Conservation (phyloP, 352 stramenopile species). For the Pythium phragmitis region DNA sequence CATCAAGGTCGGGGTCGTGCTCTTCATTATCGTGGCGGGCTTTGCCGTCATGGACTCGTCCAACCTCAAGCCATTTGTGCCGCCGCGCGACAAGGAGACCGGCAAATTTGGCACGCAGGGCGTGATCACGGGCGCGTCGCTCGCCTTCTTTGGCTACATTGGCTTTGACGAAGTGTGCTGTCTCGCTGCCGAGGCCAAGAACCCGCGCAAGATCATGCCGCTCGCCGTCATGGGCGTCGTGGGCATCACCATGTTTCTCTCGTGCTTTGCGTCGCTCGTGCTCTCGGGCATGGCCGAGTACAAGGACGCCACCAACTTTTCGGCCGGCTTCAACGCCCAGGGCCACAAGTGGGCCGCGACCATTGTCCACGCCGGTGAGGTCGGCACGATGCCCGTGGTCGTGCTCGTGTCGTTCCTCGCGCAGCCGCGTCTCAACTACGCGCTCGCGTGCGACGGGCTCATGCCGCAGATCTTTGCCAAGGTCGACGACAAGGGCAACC, state of each 20-base stretch:
- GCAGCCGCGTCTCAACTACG: slow-evolving; percentile 92
- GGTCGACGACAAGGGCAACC: slow-evolving; percentile 75
- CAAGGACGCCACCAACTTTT: slow-evolving; percentile 34
- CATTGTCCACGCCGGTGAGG: slow-evolving; percentile 57
- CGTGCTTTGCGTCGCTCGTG: slow-evolving; percentile 76
- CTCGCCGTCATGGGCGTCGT: slow-evolving; percentile 83
- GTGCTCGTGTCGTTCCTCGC: slow-evolving; percentile 92
- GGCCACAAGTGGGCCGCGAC: slow-evolving; percentile 41
- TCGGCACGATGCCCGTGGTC: slow-evolving; percentile 91
- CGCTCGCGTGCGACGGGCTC: slow-evolving; percentile 91
- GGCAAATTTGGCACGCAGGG: slow-evolving; percentile 44
- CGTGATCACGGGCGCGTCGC: slow-evolving; percentile 79
- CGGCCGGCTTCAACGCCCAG: slow-evolving; percentile 42
- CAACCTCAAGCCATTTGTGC: slow-evolving; percentile 88
- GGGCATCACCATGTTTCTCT: slow-evolving; percentile 67
- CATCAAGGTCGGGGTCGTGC: slow-evolving; percentile 82
- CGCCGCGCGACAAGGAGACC: slow-evolving; percentile 29
- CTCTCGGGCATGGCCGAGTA: slow-evolving; percentile 78
- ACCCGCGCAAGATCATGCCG: slow-evolving; percentile 79
- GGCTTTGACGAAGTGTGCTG: slow-evolving; percentile 96
- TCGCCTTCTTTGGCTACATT: slow-evolving; percentile 93
- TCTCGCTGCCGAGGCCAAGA: slow-evolving; percentile 77
- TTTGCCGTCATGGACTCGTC: slow-evolving; percentile 75
- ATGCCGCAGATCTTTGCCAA: slow-evolving; percentile 90
- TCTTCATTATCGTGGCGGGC: slow-evolving; percentile 91